Evolutionary conservation across 805 yeast species (phyloP), one percentile per base, ranked within the genome.

Genomic region (Monosporozyma yasuniensis): DNA sequence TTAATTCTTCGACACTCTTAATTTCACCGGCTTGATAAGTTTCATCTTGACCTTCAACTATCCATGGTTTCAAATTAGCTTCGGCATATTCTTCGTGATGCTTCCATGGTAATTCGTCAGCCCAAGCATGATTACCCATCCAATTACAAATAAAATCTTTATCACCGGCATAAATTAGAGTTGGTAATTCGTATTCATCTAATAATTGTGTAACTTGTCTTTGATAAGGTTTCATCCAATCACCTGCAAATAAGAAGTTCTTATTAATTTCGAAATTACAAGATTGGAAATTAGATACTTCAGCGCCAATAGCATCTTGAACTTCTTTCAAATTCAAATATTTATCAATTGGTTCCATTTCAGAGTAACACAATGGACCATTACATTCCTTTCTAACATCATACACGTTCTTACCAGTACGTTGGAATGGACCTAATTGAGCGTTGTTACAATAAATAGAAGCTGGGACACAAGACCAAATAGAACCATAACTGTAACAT

Each of bases 141-240:
- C 96, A 90, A 73, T 91, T 90, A 72, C 97, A 90, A 64, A 90
- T 90, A 69, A 83, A 90, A 69, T 90, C 98, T 71, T 88, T 87
- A 72, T 90, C 96, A 64, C 98, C 98, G 14, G 96, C 96, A 61
- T 90, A 91, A 54, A 91, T 76, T 65, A 91, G 76, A 23, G 89
- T 90, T 3, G 96, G 96, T 46, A 90, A 61, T 10, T 76, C 84
- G 21, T 39, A 39, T 22, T 75, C 66, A 54, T 88, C 89, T 58
- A 91, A 76, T 54, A 89, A 70, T 44, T 80, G 81, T 22, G 82
- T 73, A 38, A 91, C 87, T 47, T 79, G 80, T 58, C 74, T 77
- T 64, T 87, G 93, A 76, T 82, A 88, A 23, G 96, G 96, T 67
- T 83, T 83, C 83, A 85, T 81, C 84, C 91, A 85, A 71, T 91